phyloP scores from a whole-genome alignment of 805 yeast species.

The Candida cerambycidarum region DNA sequence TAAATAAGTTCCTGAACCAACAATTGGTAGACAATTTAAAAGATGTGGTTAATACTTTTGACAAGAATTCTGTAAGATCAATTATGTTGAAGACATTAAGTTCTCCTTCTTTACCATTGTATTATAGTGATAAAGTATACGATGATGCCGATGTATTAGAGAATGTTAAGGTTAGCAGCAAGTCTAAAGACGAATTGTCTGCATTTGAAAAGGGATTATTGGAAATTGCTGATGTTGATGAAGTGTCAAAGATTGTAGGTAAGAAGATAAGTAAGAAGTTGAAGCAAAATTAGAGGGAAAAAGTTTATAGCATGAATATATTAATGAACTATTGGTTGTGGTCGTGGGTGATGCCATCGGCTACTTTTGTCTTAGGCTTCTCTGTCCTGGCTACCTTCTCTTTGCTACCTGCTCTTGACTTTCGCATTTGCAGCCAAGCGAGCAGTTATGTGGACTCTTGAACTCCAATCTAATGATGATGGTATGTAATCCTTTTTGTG shows the following conservation, averaged over 20 bases:
- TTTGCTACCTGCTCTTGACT: too few relatives aligned
- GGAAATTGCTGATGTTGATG: constrained; percentile 77
- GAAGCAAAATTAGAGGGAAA: constrained; percentile 5
- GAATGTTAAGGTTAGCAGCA: constrained; percentile 14
- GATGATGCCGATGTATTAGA: constrained; percentile 48
- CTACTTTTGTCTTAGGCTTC: too few relatives aligned
- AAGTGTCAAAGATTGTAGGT: constrained; percentile 62
- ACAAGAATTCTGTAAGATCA: constrained; percentile 49
- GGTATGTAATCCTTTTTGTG: not conserved
- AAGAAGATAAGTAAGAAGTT: constrained; percentile 43
- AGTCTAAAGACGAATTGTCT: constrained; percentile 43
- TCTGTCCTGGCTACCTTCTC: too few relatives aligned
- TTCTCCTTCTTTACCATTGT: constrained; percentile 87
- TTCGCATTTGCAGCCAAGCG: constrained; percentile 4
- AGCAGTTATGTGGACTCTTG: constrained; percentile 7
- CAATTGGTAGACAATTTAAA: constrained; percentile 59
- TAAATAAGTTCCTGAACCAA: constrained; percentile 33
- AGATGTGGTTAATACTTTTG: constrained; percentile 51
- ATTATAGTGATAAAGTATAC: constrained; percentile 57
- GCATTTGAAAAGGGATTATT: constrained; percentile 74
- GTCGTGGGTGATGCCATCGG: too few relatives aligned
- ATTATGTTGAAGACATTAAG: constrained; percentile 62
- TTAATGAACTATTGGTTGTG: too few relatives aligned
- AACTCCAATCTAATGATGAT: not conserved
- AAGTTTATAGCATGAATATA: not conserved